Evolutionary conservation across 805 yeast genomes (phyloP), one percentile per base, ranked within the genome.

Genomic region (Sungouiella thailandica): DNA sequence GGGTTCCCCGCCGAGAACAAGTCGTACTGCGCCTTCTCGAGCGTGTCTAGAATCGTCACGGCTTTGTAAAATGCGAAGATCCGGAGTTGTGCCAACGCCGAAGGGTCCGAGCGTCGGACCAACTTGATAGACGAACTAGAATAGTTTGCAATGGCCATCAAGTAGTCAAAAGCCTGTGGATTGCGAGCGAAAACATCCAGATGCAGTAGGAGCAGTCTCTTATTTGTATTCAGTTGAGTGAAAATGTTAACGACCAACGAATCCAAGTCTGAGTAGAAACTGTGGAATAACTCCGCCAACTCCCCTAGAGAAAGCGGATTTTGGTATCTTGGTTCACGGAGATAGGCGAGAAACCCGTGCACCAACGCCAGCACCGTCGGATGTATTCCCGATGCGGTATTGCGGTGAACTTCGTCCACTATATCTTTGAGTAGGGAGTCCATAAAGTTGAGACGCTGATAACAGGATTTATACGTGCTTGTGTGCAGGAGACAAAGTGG

Each of bases 291-390:
- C 14, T 36, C 27, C 9, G 63, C 52, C 23, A 66, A 47, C 42
- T 66, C 70, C 14, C 37, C 31, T 15, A 64, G 47, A 8, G 65
- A 52, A 16, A 66, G 49, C 5, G 72, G 72, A 25, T 61, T 49
- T 46, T 60, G 70, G 39, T 58, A 66, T 17, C 71, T 53, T 8
- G 72, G 72, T 39, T 65, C 72, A 40, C 61, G 61, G 35, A 66
- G 50, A 35, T 65, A 64, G 35, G 50, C 53, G 20, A 60, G 41
- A 29, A 61, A 61, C 8, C 49, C 49, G 22, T 43, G 41, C n/a
- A 55, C 52, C 28, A 62, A 43, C 4, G 52, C 47, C 7, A 38
- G 23, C 11, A 58, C 49, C 46, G 47, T 60, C 2, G 59, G 61
- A 29, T 60, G 58, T 14, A 58, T 46, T 9, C 39, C 45, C 6